A percentile compares a stretch with the other conserved stretches of the same genome.
Conservation (phyloP, 768 basidiomycete genomes). For the Austroboletus eburneus region DNA sequence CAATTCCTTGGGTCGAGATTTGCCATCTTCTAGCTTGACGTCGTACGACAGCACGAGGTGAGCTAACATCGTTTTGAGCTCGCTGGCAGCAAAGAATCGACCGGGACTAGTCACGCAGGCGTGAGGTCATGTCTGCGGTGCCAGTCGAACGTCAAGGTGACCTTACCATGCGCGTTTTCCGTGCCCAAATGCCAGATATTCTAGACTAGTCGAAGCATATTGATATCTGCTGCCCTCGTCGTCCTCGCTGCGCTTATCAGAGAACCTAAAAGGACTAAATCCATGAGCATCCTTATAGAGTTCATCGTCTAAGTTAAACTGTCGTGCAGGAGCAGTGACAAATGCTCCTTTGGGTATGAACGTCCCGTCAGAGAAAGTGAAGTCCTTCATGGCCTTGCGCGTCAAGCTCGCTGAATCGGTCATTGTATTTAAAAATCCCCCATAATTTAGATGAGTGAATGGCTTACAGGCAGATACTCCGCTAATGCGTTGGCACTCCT, state of each 20-base stretch:
- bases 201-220: background rate
- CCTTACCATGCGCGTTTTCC: background rate
- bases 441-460: background rate
- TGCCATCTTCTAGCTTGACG: background rate
- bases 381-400: constrained; percentile 30
- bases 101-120: background rate
- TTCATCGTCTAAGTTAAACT: constrained; percentile 17
- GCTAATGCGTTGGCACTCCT: constrained; percentile 30
- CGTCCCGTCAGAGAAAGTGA: constrained; percentile 37
- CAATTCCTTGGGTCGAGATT: background rate
- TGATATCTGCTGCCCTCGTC: constrained; percentile 33
- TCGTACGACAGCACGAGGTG: background rate
- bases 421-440: background rate
- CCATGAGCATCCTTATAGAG: constrained; percentile 31
- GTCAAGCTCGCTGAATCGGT: constrained; percentile 21
- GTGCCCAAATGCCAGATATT: background rate
- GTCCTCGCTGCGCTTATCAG: constrained; percentile 27
- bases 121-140: background rate
- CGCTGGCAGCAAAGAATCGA: background rate
- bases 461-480: constrained; percentile 13
- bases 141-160: background rate
- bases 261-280: constrained; percentile 49
- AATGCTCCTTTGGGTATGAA: constrained; percentile 30
- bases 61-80: background rate
- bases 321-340: constrained; percentile 23